A percentile compares a stretch with the other conserved stretches of the same genome.
phyloP scores from a whole-genome alignment of 305 asterid species.

The Petunia hybrid region DNA sequence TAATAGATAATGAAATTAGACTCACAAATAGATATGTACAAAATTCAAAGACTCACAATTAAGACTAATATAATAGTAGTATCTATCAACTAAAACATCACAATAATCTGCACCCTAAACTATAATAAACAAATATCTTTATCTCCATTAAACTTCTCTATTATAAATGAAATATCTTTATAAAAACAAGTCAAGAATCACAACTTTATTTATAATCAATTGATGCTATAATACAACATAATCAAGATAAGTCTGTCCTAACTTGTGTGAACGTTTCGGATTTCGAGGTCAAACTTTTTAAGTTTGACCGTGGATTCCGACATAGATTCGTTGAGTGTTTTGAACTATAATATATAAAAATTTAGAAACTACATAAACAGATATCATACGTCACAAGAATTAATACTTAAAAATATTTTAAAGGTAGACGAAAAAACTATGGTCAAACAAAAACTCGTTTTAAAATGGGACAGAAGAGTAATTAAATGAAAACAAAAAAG shows the following conservation, averaged over 20 bases:
- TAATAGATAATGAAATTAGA: not conserved
- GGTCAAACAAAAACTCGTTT: not conserved
- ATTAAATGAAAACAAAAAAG: not conserved
- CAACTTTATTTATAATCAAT: not conserved
- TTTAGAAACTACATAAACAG: too few relatives aligned
- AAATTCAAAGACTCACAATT: not conserved
- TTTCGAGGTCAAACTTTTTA: too few relatives aligned
- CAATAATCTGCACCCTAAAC: not conserved
- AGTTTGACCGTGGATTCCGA: too few relatives aligned
- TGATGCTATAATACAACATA: not conserved
- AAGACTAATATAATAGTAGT: not conserved
- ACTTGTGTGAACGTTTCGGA: too few relatives aligned
- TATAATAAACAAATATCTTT: too few relatives aligned
- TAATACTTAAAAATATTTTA: too few relatives aligned
- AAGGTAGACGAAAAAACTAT: not conserved
- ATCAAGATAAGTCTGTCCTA: too few relatives aligned
- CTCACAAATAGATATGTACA: not conserved
- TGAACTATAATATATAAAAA: too few relatives aligned
- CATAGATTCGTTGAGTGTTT: too few relatives aligned
- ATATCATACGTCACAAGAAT: too few relatives aligned
- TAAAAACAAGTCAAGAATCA: not conserved
- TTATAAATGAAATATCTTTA: too few relatives aligned
- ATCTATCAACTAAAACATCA: not conserved
- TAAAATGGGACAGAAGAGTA: not conserved
- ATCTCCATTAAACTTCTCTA: not conserved